Conservation (phyloP, 768 basidiomycete genomes). For the Termitomyces sp. region DNA sequence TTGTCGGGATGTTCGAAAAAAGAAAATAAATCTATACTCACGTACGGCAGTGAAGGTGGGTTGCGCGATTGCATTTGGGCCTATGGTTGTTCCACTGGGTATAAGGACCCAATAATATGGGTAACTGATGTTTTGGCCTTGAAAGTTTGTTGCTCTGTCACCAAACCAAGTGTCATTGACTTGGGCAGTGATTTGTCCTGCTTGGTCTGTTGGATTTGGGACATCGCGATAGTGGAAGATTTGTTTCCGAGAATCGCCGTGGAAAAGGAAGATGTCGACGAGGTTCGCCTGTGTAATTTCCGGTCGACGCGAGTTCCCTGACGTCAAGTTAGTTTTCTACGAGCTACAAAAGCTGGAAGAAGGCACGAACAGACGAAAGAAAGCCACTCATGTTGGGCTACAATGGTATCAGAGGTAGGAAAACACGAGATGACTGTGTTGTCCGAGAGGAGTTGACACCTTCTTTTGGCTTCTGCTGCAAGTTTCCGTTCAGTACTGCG, state of each 20-base stretch:
- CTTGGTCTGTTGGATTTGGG: constrained; percentile 43
- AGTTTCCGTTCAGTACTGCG: constrained; percentile 1
- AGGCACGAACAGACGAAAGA: constrained; percentile 72
- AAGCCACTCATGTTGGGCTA: constrained; percentile 73
- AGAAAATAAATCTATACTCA: constrained; percentile 38
- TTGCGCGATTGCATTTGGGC: constrained; percentile 58
- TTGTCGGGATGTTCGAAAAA: neutral
- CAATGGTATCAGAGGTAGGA: constrained; percentile 46
- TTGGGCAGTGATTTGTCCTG: constrained; percentile 45
- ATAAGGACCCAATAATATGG: constrained; percentile 79
- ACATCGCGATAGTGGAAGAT: constrained; percentile 39
- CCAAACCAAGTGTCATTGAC: constrained; percentile 81
- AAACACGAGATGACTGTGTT: constrained; percentile 79
- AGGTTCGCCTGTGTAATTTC: constrained; percentile 53
- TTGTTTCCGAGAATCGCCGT: constrained; percentile 55
- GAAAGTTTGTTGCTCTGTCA: constrained; percentile 38
- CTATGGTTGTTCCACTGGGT: constrained; percentile 46
- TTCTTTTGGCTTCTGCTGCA: constrained; percentile 34
- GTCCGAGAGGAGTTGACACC: constrained; percentile 53
- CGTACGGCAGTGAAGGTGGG: constrained; percentile 77
- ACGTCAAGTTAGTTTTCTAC: constrained; percentile 5
- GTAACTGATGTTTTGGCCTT: constrained; percentile 50
- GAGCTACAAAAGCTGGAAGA: constrained; percentile 7
- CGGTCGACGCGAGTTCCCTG: constrained; percentile 76
- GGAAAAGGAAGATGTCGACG: constrained; percentile 77